Conservation (phyloP, 2,329 filamentous ascomycete genomes). For the Albophoma yamanashiensis region DNA sequence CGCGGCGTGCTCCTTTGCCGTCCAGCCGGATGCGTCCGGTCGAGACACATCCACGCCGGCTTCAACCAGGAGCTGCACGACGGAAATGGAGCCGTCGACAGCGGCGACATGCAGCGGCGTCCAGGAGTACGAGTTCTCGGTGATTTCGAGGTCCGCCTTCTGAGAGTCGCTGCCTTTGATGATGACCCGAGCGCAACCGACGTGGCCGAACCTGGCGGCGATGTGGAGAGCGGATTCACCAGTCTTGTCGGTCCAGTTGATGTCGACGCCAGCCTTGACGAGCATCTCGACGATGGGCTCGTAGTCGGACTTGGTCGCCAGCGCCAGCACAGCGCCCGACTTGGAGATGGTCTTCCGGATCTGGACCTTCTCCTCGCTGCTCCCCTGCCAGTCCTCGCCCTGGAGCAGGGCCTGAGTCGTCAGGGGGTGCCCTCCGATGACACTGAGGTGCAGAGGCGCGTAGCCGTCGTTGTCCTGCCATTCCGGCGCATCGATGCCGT, state of each 20-base stretch:
- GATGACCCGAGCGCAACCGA: constrained; percentile 67
- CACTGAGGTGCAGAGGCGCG: constrained; percentile 82
- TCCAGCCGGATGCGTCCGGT: constrained; percentile 85
- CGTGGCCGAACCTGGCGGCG: constrained; percentile 79
- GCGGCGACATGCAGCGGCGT: constrained; percentile 89
- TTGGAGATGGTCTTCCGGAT: constrained; percentile 63
- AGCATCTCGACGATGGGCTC: constrained; percentile 75
- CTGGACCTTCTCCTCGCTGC: constrained; percentile 48
- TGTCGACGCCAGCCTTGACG: constrained; percentile 80
- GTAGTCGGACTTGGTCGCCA: constrained; percentile 85
- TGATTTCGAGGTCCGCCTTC: constrained; percentile 64
- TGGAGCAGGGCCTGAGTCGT: constrained; percentile 75
- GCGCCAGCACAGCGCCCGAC: constrained; percentile 75
- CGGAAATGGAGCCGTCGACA: constrained; percentile 71
- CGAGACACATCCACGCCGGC: constrained; percentile 67
- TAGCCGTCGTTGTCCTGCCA: constrained; percentile 94
- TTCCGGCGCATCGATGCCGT: constrained; percentile 74
- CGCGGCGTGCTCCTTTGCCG: constrained; percentile 83
- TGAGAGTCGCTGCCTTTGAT: constrained; percentile 60
- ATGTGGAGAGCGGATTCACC: constrained; percentile 89
- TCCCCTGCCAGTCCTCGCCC: constrained; percentile 66
- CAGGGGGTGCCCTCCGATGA: constrained; percentile 80
- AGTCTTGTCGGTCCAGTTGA: constrained; percentile 85
- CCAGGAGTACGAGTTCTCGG: constrained; percentile 83
- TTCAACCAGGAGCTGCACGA: constrained; percentile 68